These are phyloP conservation scores for Uronychia binucleata DNA, from an alignment of 73 alveolate genomes.

Conservation along the genomic window DNA sequence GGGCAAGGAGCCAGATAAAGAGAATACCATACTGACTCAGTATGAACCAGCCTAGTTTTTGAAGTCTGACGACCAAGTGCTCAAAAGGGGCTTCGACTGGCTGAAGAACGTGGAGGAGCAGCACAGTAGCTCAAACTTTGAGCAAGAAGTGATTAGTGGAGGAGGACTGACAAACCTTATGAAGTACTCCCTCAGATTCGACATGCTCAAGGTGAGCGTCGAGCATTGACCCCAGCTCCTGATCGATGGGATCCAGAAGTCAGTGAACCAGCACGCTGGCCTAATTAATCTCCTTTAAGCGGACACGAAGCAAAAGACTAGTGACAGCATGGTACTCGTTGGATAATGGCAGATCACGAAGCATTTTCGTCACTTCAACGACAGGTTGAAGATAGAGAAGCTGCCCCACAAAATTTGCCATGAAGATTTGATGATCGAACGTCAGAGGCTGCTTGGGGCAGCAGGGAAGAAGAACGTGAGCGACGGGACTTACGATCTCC, in stretches of 20 bases:
- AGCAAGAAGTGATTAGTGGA: not conserved
- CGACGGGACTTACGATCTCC: not conserved
- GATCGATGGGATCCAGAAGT: not conserved
- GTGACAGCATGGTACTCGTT: not conserved
- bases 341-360: not conserved
- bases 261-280: not conserved
- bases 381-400: not conserved
- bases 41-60: not conserved
- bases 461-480: not conserved
- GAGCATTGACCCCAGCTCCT: not conserved
- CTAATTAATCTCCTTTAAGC: not conserved
- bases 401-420: not conserved
- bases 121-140: not conserved
- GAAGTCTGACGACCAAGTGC: not conserved
- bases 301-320: not conserved
- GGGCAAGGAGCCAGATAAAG: too few relatives aligned
- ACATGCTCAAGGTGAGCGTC: not conserved
- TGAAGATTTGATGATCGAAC: not conserved
- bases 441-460: not conserved
- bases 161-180: not conserved
- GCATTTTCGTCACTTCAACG: not conserved
- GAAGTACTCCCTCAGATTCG: not conserved
- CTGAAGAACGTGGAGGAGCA: not conserved
- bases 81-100: not conserved
- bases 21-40: not conserved